phyloP scores from a whole-genome alignment of 257 asterid species.

The Salvia splendens region DNA sequence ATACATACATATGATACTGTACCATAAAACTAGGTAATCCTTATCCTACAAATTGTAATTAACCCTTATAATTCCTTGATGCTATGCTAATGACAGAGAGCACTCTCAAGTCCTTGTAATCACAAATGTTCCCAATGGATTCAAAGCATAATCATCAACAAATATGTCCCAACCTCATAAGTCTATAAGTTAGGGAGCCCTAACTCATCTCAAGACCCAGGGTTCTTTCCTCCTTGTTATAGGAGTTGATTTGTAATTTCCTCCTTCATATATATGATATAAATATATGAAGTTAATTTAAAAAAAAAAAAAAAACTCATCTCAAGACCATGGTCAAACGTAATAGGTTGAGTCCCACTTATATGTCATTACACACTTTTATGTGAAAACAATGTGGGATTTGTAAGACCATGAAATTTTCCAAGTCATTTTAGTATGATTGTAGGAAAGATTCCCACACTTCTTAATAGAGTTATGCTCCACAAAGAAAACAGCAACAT shows the following conservation, averaged over 20 bases:
- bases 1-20: not conserved
- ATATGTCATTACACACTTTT: too few species aligned
- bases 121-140: not conserved
- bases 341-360: too few species aligned
- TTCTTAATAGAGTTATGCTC: not conserved
- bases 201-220: too few species aligned
- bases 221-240: too few species aligned
- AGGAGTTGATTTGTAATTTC: too few species aligned
- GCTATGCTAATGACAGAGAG: not conserved
- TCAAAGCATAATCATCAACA: not conserved
- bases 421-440: not conserved
- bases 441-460: not conserved
- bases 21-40: not conserved
- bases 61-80: not conserved
- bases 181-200: too few species aligned
- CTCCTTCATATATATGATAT: too few species aligned
- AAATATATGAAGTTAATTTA: too few species aligned
- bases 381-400: too few species aligned
- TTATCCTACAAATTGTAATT: not conserved
- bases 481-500: not conserved
- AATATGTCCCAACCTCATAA: too few species aligned
- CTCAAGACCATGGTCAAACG: too few species aligned
- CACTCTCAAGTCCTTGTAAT: not conserved
- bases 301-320: too few species aligned
- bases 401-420: not conserved